Evolutionary conservation across 2,329 filamentous ascomycete species (phyloP).

Genomic region (Exophiala dermatitidis): DNA sequence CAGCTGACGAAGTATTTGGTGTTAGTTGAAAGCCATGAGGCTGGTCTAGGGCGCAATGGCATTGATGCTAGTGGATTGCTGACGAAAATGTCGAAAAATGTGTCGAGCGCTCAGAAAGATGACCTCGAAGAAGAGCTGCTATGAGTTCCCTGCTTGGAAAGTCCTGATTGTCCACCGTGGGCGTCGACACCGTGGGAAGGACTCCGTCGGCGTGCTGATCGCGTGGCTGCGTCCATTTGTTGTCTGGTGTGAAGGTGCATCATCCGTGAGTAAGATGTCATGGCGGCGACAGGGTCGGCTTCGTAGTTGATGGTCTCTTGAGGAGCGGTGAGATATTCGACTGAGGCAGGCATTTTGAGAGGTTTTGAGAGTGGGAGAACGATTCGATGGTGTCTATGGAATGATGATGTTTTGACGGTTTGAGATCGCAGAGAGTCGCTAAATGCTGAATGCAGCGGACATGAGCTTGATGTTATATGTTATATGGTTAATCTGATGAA

Average conservation of each 20-base stretch:
- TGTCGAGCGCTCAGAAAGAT: constrained; percentile 14
- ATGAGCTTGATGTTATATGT: not conserved
- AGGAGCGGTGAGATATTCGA: constrained; percentile 23
- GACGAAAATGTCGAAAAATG: not conserved
- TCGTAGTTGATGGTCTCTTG: constrained; percentile 20
- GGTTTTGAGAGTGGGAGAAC: not conserved
- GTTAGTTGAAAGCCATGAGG: too few species aligned
- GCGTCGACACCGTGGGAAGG: constrained; percentile 14
- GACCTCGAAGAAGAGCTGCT: constrained; percentile 23
- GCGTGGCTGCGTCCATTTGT: constrained; percentile 55
- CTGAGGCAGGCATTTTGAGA: constrained; percentile 22
- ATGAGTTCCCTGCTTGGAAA: constrained; percentile 16
- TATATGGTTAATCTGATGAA: not conserved
- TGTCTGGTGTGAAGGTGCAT: constrained; percentile 61
- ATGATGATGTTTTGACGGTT: too few species aligned
- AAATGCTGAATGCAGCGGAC: too few species aligned
- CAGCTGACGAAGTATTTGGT: too few species aligned
- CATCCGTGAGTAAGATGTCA: constrained; percentile 47
- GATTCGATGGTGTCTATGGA: too few species aligned
- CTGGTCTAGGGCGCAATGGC: not conserved
- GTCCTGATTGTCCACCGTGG: constrained; percentile 6
- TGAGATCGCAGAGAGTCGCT: too few species aligned
- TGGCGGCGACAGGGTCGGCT: constrained; percentile 23
- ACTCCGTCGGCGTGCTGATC: constrained; percentile 38
- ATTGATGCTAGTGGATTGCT: not conserved